Evolutionary conservation across 192 early-diverging fungal genomes (phyloP), one percentile per base, ranked within the genome.

Genomic region (Kappamyces sp.): DNA sequence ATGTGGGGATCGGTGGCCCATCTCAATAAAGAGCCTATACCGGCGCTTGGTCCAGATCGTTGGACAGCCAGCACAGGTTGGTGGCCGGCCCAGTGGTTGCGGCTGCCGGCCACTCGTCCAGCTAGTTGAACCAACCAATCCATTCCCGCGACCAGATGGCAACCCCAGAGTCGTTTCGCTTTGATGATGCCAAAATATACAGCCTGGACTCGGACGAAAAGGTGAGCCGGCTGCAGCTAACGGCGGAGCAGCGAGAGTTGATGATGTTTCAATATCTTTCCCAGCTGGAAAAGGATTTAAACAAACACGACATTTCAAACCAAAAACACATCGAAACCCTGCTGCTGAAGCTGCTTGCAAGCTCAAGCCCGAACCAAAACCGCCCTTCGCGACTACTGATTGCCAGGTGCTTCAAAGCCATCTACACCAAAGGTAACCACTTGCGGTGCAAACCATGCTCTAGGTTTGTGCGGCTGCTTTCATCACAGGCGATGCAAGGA

Each of bases 201-300:
- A 7, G 41, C 0, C 5, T 36, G 33, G 55, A 58, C 40, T 49
- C 59, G 12, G 31, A 41, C 9, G 59, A 61, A 55, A 61, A 61
- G 49, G 44, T 12, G 9, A 12, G 44, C 44, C 13, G 44, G 9
- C 10, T 0, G 10, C 13, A 13, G 13, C 44, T 23, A 23, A 57
- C 73, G 36, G 6, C 59, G 3, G 69, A 75, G 51, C 71, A 75
- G 64, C 63, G 68, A 52, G 94, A 98, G 66, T 74, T 92, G 49
- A 85, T 81, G 62, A 63, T 96, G 1, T 88, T 95, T 64, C 90
- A 91, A 67, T 98, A 93, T 93, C 80, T 98, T 6, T 83, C 89
- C 1, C 70, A 68, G 46, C 77, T 94, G 3, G 91, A 95, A 74
- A 75, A 79, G 37, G 82, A 89, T 47, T 60, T 91, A 7, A 81